These are phyloP conservation scores for Silene latifolia DNA, from an alignment of 148 eudicot genomes.

Conservation along the genomic window DNA sequence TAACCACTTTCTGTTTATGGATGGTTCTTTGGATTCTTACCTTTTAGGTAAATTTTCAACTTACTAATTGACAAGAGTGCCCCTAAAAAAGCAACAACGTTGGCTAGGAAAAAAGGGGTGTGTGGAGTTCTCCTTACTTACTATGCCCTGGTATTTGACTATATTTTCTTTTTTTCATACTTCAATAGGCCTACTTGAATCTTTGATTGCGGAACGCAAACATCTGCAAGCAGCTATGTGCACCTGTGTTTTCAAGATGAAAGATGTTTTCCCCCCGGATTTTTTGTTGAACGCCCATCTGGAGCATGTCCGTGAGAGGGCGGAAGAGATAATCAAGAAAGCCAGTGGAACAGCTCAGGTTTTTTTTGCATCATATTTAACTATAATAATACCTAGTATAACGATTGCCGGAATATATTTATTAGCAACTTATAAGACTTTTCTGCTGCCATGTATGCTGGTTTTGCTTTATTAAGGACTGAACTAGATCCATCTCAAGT, in stretches of 20 bases:
- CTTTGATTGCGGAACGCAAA: constrained; percentile 4
- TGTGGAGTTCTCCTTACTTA: background rate
- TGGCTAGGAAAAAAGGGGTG: no score
- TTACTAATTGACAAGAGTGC: background rate
- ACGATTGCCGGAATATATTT: background rate
- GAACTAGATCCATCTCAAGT: background rate
- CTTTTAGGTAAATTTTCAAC: background rate
- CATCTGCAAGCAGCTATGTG: constrained; percentile 16
- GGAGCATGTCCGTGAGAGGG: background rate
- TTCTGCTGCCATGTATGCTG: background rate
- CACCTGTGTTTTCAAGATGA: constrained; percentile 12
- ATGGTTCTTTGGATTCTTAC: background rate
- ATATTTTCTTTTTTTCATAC: background rate
- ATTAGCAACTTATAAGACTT: background rate
- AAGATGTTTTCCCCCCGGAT: constrained; percentile 8
- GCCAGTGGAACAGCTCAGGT: constrained; percentile 6
- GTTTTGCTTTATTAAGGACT: background rate
- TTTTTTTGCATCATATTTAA: background rate
- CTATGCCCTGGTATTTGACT: background rate
- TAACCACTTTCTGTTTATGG: background rate
- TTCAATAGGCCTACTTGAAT: constrained; percentile 13
- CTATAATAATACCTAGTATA: background rate
- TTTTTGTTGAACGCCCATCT: constrained; percentile 1
- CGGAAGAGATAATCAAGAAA: background rate
- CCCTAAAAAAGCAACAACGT: no score